Evolutionary conservation across 176 grass and related monocot species (phyloP), one percentile per base, ranked within the genome.

Genomic region (Avena insularis): DNA sequence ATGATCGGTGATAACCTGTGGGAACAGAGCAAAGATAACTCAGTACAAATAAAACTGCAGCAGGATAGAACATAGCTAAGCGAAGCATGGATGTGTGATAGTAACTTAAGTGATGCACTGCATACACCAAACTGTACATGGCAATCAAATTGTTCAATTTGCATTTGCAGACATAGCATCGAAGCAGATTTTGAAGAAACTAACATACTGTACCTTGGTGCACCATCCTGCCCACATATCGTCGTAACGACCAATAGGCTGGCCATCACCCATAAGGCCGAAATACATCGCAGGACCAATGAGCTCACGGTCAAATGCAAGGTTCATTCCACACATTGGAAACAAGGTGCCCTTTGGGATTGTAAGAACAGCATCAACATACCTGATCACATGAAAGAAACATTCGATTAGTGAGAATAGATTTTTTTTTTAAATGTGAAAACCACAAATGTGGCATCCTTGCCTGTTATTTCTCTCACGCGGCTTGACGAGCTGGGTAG

Each of bases 221-320:
- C 92, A 94, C 92, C 92, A 94, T 71, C 92, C 92, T 7, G 92
- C 90, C 92, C 92, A 94, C 92, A 94, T 94, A 71, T 94, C 92
- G 4, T 94, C 92, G 31, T 94, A 94, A 50, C 92, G 92, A 43
- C 90, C 90, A 80, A 94, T 92, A 71, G 92, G 92, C 82, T 94
- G 92, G 60, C 87, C 90, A 80, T 94, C 90, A 79, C 92, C 92
- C 92, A 92, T 94, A 77, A 94, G 92, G 79, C 92, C 90, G 0
- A 94, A 94, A 75, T 94, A 94, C 92, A 94, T 94, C 1, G 92
- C 92, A 86, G 92, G 90, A 72, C 92, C 92, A 86, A 94, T 94
- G 73, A 94, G 87, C 73, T 94, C 92, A 77, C 92, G 92, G 51
- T 94, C 81, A 70, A 94, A 94, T 1, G 92, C 92, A 75, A 94